These are phyloP conservation scores for Penicillium paxilli DNA, from an alignment of 495 filamentous ascomycete genomes.

Conservation along the genomic window DNA sequence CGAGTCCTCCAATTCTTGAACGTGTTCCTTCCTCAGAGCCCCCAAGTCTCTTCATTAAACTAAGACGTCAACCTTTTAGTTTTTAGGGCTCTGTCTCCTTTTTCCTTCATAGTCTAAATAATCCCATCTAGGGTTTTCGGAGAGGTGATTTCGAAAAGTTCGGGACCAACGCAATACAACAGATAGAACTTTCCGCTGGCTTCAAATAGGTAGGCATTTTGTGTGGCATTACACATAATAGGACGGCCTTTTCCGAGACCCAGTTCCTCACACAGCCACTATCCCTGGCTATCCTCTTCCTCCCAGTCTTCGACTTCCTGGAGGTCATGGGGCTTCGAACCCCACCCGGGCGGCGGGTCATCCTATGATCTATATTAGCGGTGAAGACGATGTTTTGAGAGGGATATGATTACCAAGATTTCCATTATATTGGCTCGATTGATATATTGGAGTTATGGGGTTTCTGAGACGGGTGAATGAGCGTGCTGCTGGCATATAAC, in stretches of 20 bases:
- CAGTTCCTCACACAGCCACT: background rate
- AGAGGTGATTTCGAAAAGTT: background rate
- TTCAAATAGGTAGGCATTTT: conserved; percentile 4
- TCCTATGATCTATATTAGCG: conserved; percentile 8
- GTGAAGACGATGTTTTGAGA: conserved; percentile 2
- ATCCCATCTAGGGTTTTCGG: background rate
- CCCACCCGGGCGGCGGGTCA: conserved; percentile 10
- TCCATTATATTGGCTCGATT: background rate
- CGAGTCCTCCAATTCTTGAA: no score
- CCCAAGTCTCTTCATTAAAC: background rate
- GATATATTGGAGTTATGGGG: background rate
- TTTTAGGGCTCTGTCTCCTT: background rate
- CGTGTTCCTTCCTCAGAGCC: no score
- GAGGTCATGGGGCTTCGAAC: conserved; percentile 9
- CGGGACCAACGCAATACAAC: conserved; percentile 3
- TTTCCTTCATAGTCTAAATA: conserved; percentile 2
- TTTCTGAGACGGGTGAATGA: conserved; percentile 3
- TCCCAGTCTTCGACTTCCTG: conserved; percentile 6
- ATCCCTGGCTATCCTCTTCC: conserved; percentile 4
- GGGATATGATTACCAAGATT: conserved; percentile 3
- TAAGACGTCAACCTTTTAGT: background rate
- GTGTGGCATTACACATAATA: conserved; percentile 6
- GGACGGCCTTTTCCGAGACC: conserved; percentile 4
- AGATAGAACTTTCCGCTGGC: conserved; percentile 5
- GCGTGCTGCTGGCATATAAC: no score